Percentiles rank a stretch among this genome's conserved stretches.
Evolutionary conservation across 1,284 basidiomycete species (phyloP).

Genomic region (Cryptococcus sp.): DNA sequence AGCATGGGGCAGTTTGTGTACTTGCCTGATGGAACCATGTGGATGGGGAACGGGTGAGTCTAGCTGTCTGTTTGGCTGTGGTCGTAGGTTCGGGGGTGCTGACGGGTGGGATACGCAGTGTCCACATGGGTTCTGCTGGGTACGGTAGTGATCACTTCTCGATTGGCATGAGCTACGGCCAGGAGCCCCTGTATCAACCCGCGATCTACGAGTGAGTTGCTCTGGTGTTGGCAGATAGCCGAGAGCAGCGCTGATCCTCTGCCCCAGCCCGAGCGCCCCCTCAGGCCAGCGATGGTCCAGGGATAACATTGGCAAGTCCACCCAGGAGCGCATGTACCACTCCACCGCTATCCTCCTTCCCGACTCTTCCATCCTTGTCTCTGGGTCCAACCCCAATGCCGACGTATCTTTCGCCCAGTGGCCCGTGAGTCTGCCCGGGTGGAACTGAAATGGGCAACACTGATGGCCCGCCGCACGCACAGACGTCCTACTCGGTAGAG

Average conservation of each 20-base stretch:
- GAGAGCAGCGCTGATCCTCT: too few species aligned
- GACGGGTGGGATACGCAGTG: constrained; percentile 53
- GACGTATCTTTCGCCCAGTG: constrained; percentile 56
- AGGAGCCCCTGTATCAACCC: constrained; percentile 45
- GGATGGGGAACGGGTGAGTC: constrained; percentile 59
- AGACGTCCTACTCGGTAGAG: constrained; percentile 47
- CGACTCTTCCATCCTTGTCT: constrained; percentile 79
- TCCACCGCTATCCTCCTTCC: constrained; percentile 81
- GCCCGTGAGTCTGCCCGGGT: constrained; percentile 9
- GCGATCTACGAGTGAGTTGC: constrained; percentile 59
- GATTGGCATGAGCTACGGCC: constrained; percentile 45
- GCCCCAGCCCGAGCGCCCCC: constrained; percentile 54
- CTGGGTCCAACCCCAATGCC: constrained; percentile 73
- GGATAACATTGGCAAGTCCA: constrained; percentile 63
- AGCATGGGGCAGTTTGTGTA: constrained; percentile 71
- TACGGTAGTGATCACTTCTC: constrained; percentile 51
- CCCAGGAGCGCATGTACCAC: constrained; percentile 78
- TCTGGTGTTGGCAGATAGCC: not conserved
- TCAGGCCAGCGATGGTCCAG: constrained; percentile 66
- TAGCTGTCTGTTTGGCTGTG: not conserved
- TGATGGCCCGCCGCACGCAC: too few species aligned
- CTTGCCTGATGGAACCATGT: constrained; percentile 48
- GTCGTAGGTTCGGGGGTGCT: not conserved
- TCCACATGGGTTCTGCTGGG: constrained; percentile 59
- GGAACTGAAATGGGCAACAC: too few species aligned